Conservation (phyloP, 2,329 filamentous ascomycete species). For the Phialophora macrospora region DNA sequence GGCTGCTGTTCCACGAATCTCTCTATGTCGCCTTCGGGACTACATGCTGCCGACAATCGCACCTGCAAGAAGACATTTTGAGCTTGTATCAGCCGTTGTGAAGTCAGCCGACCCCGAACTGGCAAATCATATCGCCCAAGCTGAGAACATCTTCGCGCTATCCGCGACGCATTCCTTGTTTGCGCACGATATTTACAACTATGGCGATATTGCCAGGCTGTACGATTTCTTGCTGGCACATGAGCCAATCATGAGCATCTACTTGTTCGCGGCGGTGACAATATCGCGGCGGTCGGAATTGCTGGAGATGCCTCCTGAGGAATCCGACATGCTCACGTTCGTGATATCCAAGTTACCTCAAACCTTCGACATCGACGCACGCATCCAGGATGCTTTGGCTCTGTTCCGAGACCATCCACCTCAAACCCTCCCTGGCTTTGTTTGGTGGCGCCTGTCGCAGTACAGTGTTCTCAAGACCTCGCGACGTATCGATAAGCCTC, state of each 20-base stretch:
- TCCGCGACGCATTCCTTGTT: slow-evolving; percentile 95
- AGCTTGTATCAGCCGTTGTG: slow-evolving; percentile 82
- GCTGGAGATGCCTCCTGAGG: slow-evolving; percentile 79
- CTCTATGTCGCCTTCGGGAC: slow-evolving; percentile 87
- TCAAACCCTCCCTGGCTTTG: slow-evolving; percentile 64
- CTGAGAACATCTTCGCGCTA: slow-evolving; percentile 88
- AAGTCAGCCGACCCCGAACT: slow-evolving; percentile 72
- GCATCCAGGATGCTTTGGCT: slow-evolving; percentile 69
- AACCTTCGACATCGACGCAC: slow-evolving; percentile 76
- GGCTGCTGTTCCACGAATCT: slow-evolving; percentile 75
- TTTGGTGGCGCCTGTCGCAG: slow-evolving; percentile 73
- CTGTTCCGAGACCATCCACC: slow-evolving; percentile 74
- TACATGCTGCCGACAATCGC: slow-evolving; percentile 92
- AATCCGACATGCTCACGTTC: slow-evolving; percentile 90
- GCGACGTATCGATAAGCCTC: slow-evolving; percentile 57
- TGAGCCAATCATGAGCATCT: slow-evolving; percentile 86
- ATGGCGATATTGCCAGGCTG: slow-evolving; percentile 82
- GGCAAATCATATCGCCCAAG: slow-evolving; percentile 73
- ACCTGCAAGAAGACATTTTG: slow-evolving; percentile 82
- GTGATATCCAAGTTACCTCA: slow-evolving; percentile 84
- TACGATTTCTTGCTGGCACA: slow-evolving; percentile 90
- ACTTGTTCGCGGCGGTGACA: slow-evolving; percentile 89
- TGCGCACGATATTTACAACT: slow-evolving; percentile 91
- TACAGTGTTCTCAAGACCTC: slow-evolving; percentile 87
- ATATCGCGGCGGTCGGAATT: slow-evolving; percentile 80